Percentiles rank a stretch among this genome's conserved stretches.
These are phyloP conservation scores for Colletotrichum sp. DNA, from an alignment of 2,329 filamentous ascomycete genomes.

Conservation along the genomic window DNA sequence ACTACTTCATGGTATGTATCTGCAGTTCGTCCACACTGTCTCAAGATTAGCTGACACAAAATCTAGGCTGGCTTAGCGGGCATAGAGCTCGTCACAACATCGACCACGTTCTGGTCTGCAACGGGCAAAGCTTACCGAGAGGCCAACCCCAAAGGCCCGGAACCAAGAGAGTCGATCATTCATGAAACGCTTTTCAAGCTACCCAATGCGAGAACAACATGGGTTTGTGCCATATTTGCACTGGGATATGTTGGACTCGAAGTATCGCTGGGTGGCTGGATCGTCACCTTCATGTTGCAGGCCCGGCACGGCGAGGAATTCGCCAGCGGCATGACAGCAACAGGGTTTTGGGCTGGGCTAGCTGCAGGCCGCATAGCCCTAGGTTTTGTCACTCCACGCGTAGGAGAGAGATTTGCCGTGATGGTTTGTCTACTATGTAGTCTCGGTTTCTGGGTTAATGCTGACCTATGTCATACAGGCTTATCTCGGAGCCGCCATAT, in stretches of 20 bases:
- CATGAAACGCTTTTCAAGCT: background rate
- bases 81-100: constrained; percentile 58
- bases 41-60: background rate
- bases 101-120: constrained; percentile 66
- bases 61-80: constrained; percentile 52
- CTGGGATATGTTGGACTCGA: constrained; percentile 82
- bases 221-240: constrained; percentile 75
- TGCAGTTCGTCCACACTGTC: background rate
- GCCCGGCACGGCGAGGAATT: constrained; percentile 73
- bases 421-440: background rate
- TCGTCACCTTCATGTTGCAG: constrained; percentile 83
- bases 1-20: constrained; percentile 69
- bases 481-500: constrained; percentile 70
- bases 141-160: background rate
- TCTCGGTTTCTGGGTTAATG: background rate
- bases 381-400: constrained; percentile 75
- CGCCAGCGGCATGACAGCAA: constrained; percentile 75
- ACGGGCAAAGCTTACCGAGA: constrained; percentile 62
- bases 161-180: background rate
- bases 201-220: constrained; percentile 47
- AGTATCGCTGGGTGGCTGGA: constrained; percentile 77
- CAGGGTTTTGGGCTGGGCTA: constrained; percentile 84
- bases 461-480: constrained; percentile 31
- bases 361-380: constrained; percentile 75
- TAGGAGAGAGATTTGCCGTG: constrained; percentile 33